phyloP scores from a whole-genome alignment of 331 rosid genomes.

The Pyracantha coccinea region DNA sequence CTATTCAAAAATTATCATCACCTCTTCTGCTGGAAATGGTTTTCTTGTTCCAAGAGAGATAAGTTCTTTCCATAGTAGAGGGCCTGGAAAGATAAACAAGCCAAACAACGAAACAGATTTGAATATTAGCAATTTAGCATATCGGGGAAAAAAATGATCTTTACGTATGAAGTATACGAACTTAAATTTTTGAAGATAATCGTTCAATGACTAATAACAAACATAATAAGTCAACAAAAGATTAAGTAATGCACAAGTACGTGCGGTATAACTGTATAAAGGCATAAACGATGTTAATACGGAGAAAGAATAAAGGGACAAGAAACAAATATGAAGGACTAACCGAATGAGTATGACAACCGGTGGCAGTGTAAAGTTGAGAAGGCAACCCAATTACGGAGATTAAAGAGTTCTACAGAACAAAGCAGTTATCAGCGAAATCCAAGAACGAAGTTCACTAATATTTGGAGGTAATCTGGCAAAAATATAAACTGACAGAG shows the following conservation, averaged over 20 bases:
- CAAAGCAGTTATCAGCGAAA: background rate
- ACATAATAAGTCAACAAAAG: no score
- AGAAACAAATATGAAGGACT: background rate
- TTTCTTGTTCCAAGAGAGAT: conserved; percentile 45
- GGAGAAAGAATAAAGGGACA: background rate
- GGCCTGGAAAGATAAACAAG: conserved; percentile 29
- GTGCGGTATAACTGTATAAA: no score
- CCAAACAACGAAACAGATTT: background rate
- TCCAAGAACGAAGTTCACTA: background rate
- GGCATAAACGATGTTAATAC: background rate
- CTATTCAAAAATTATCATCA: background rate
- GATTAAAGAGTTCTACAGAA: conserved; percentile 2
- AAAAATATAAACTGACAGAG: background rate
- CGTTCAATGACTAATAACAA: no score
- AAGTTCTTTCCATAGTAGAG: conserved; percentile 32
- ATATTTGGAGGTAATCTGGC: background rate
- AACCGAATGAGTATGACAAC: background rate
- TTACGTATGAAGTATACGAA: no score
- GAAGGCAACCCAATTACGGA: background rate
- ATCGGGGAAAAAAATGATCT: background rate
- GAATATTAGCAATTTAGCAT: background rate
- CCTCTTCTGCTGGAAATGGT: conserved; percentile 33
- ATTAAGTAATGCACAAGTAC: no score
- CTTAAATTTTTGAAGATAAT: no score
- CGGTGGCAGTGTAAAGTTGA: background rate